Evolutionary conservation across 1,139 yeast species (phyloP).

Genomic region (Meyerozyma athensensis): DNA sequence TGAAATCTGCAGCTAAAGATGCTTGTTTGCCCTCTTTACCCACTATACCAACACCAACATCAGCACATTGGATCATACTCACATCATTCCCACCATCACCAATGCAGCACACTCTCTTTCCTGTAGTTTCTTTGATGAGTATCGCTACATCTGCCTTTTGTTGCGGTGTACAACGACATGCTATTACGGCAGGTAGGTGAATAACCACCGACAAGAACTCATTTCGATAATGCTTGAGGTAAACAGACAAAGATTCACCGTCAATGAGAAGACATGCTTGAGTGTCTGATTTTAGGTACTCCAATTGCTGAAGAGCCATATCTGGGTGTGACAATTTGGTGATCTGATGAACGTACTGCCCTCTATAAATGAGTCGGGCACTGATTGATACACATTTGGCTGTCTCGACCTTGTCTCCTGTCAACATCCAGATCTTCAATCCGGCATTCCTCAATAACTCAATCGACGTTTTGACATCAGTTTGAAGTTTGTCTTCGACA

Average conservation of each 20-base stretch:
- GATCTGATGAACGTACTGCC: conserved; percentile 87
- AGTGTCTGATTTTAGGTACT: conserved; percentile 56
- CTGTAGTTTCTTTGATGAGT: conserved; percentile 71
- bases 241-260: conserved; percentile 82
- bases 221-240: conserved; percentile 53
- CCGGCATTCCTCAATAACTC: conserved; percentile 95
- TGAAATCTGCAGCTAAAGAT: conserved; percentile 93
- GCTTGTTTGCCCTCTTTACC: conserved; percentile 99
- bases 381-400: conserved; percentile 96
- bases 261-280: conserved; percentile 86
- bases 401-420: conserved; percentile 98
- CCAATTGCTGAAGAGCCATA: conserved; percentile 67
- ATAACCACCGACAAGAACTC: conserved; percentile 80
- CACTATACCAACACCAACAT: conserved; percentile 97
- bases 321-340: conserved; percentile 61
- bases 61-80: conserved; percentile 98
- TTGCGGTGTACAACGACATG: conserved; percentile 98
- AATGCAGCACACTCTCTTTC: conserved; percentile 91
- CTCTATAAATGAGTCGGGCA: conserved; percentile 86
- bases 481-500: conserved; percentile 92
- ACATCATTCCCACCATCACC: conserved; percentile 99
- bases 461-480: conserved; percentile 84
- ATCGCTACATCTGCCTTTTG: conserved; percentile 95
- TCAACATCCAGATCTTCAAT: conserved; percentile 96
- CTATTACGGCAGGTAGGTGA: conserved; percentile 84